Evolutionary conservation across 768 basidiomycete genomes (phyloP).

Genomic region (Paxillus ammoniavirescens): DNA sequence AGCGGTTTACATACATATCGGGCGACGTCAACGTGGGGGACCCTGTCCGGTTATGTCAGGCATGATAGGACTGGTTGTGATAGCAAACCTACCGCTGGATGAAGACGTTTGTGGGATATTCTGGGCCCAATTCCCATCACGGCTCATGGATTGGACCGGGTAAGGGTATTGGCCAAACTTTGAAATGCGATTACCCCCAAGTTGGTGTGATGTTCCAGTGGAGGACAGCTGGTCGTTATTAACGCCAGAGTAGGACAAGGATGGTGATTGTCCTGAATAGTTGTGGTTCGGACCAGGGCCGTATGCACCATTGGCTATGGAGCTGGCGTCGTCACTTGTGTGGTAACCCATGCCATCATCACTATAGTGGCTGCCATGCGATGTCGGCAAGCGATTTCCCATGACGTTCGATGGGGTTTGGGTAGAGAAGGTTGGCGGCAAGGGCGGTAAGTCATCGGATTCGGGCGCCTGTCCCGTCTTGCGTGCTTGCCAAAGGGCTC

Average conservation of each 20-base stretch:
- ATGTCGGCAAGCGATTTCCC: constrained; percentile 39
- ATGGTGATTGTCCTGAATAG: constrained; percentile 49
- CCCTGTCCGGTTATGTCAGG: constrained; percentile 44
- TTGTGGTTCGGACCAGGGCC: constrained; percentile 35
- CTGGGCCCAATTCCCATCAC: constrained; percentile 29
- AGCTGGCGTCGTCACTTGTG: constrained; percentile 44
- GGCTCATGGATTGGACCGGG: constrained; percentile 34
- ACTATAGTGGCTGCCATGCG: constrained; percentile 32
- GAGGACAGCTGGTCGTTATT: constrained; percentile 32
- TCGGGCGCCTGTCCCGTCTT: constrained; percentile 54
- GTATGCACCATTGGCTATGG: constrained; percentile 45
- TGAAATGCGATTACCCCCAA: constrained; percentile 41
- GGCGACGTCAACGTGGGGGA: constrained; percentile 51
- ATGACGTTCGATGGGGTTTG: constrained; percentile 33
- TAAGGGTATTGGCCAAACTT: constrained; percentile 56
- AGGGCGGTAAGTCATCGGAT: constrained; percentile 49
- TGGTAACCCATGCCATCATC: constrained; percentile 51
- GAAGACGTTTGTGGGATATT: constrained; percentile 31
- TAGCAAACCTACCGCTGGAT: constrained; percentile 28
- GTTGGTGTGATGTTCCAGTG: constrained; percentile 28
- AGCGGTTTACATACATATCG: constrained; percentile 50
- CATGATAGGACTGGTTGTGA: constrained; percentile 26
- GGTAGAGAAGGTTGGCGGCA: constrained; percentile 43
- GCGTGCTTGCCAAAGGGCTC: constrained; percentile 62
- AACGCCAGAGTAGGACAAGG: constrained; percentile 36